Evolutionary conservation across 1,284 basidiomycete species (phyloP), one percentile per base, ranked within the genome.

Genomic region (Xerocomus nothofagi): DNA sequence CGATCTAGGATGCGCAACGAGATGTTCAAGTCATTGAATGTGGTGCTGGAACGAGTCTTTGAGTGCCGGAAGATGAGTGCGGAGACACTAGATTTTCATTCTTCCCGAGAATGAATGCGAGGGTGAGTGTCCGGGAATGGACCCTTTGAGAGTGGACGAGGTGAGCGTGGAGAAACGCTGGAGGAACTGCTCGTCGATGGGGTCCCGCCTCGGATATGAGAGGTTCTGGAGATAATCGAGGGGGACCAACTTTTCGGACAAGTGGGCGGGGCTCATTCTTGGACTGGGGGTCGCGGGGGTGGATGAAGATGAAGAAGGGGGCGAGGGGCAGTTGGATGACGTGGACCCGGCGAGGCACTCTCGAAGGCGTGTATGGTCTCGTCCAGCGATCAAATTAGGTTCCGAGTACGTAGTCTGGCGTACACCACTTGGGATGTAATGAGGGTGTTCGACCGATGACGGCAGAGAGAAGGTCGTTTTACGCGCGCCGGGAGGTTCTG

Each of bases 221-320:
- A 74, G 69, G 44, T 69, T 74, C 61, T 81, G 75, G 12, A 85
- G 77, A 49, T 80, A 75, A 60, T 84, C 80, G 24, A 84, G 71
- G 17, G 82, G 82, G 6, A 85, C 82, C 3, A 84, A 72, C 39
- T 74, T 70, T 43, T 67, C 71, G 4, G 67, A 60, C 39, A 61
- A 53, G 48, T 63, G 57, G 56, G 58, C 43, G 30, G 64, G 53
- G 44, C 53, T 49, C 48, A 67, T 42, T 49, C 61, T 51, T 46
- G 69, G 69, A 36, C 67, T 70, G 2, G 66, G 66, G 1, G 69
- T 71, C 1, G 58, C 54, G 6, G 63, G 67, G 33, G 54, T 55
- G 39, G 64, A 66, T 0, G 68, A 69, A 3, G 63, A 55, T 0
- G 66, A 66, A 0, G 65, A 66, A 1, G 56, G 56, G 8, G 68